Evolutionary conservation across 768 basidiomycete species (phyloP), one percentile per base, ranked within the genome.

Genomic region (Amanita brunnescens): DNA sequence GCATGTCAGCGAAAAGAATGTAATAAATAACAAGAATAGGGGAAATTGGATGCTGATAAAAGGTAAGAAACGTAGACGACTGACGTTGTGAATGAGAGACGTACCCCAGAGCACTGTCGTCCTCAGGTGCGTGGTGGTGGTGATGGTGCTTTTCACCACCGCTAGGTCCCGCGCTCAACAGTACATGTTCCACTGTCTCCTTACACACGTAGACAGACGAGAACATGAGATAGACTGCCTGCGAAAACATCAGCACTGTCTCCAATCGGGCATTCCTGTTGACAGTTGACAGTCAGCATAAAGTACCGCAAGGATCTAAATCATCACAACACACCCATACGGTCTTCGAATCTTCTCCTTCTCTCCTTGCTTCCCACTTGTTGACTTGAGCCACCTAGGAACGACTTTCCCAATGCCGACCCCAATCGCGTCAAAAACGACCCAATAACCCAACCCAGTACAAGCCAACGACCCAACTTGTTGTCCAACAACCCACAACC

Each of bases 131-230:
- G 61, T 62, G 58, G 53, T 69, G 67, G 52, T 85, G 84, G 58
- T 88, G 87, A 58, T 87, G 85, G 53, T 81, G 78, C 0, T 66
- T 62, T 13, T 61, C 56, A 20, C 80, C 87, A 46, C 62, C 67
- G 14, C 62, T 65, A 10, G 62, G 67, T 4, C 72, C 72, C 2
- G 79, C 77, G 42, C 83, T 82, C 38, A 97, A 73, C 13, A 99
- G 64, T 35, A 96, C 66, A 67, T 95, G 93, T 67, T 99, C 95
- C 3, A 98, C 75, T 0, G 93, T 88, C 74, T 99, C 96, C 62
- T 99, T 98, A 60, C 91, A 93, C 14, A 98, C 87, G 68, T 98
- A 99, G 2, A 97, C 86, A 0, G 91, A 83, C 0, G 92, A 81
- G 63, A 98, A 99, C 72, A 95, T 82, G 51, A 99, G 73, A 66